Conservation (phyloP, 2,329 filamentous ascomycete genomes). For the Talaromyces piceae region DNA sequence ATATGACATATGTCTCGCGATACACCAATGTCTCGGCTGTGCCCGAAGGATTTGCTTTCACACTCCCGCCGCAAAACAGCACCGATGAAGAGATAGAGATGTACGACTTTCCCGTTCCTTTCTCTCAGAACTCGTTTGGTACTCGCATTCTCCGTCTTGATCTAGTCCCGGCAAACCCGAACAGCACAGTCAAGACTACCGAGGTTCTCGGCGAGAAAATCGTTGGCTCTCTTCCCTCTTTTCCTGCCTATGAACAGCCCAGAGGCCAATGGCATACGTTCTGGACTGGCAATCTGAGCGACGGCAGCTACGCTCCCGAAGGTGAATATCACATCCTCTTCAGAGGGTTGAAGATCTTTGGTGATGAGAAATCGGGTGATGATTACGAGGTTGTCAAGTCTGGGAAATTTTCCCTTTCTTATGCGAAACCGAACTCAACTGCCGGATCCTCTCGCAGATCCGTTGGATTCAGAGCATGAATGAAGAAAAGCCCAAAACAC, state of each 20-base stretch:
- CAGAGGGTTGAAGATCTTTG: constrained; percentile 23
- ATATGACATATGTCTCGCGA: constrained; percentile 3
- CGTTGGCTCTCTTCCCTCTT: constrained; percentile 2
- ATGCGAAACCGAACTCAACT: background rate
- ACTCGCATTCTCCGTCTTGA: constrained; percentile 7
- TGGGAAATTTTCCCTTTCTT: constrained; percentile 16
- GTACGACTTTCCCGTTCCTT: constrained; percentile 6
- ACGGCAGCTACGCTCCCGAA: constrained; percentile 19
- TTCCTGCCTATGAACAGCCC: background rate
- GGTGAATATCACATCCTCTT: constrained; percentile 22
- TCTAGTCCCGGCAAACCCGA: background rate
- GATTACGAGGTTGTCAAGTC: constrained; percentile 21
- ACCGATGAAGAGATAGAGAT: constrained; percentile 4
- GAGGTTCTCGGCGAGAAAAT: constrained; percentile 6
- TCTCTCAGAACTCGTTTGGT: constrained; percentile 2
- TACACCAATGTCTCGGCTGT: constrained; percentile 1
- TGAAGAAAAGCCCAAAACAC: no score
- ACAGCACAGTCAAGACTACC: constrained; percentile 2
- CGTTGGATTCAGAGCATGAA: background rate
- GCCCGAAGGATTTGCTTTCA: constrained; percentile 4
- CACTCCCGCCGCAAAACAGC: constrained; percentile 6
- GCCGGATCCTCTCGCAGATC: background rate
- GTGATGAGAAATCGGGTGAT: constrained; percentile 15
- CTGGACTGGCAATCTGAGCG: constrained; percentile 18
- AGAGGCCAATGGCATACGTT: constrained; percentile 3